These are phyloP conservation scores for Pichia sp. DNA, from an alignment of 1,139 yeast genomes.

Conservation along the genomic window DNA sequence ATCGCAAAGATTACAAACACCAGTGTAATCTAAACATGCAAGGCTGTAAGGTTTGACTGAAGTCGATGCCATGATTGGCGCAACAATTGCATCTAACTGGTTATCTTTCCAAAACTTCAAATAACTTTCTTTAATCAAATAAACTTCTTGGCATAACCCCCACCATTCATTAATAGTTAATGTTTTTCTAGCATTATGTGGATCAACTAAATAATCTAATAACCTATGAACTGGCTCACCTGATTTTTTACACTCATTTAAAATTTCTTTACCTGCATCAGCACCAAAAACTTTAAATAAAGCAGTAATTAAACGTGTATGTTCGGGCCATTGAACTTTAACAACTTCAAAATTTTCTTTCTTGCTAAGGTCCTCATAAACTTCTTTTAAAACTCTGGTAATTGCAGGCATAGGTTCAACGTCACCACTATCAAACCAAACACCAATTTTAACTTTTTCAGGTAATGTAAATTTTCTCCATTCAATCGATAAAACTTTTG, in stretches of 20 bases:
- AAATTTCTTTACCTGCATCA: slow-evolving; percentile 42
- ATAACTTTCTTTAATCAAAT: slow-evolving; percentile 28
- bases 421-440: slow-evolving; percentile 31
- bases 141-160: slow-evolving; percentile 30
- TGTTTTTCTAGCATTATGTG: slow-evolving; percentile 22
- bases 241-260: slow-evolving; percentile 28
- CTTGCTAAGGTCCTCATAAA: slow-evolving; percentile 26
- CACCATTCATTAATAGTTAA: slow-evolving; percentile 32
- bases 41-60: slow-evolving; percentile 11
- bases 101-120: slow-evolving; percentile 29
- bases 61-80: slow-evolving; percentile 21
- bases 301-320: slow-evolving; percentile 28
- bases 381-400: slow-evolving; percentile 34
- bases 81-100: slow-evolving; percentile 19
- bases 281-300: slow-evolving; percentile 33
- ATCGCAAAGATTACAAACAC: slow-evolving; percentile 22
- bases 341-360: slow-evolving; percentile 38
- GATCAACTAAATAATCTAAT: slow-evolving; percentile 7
- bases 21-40: slow-evolving; percentile 15
- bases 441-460: slow-evolving; percentile 29
- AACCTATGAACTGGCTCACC: slow-evolving; percentile 40
- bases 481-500: slow-evolving; percentile 39
- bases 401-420: slow-evolving; percentile 48
- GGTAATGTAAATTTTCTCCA: slow-evolving; percentile 39
- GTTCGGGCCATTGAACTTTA: slow-evolving; percentile 39